These are phyloP conservation scores for Mycena rosella DNA, from an alignment of 768 basidiomycete genomes.

Conservation along the genomic window DNA sequence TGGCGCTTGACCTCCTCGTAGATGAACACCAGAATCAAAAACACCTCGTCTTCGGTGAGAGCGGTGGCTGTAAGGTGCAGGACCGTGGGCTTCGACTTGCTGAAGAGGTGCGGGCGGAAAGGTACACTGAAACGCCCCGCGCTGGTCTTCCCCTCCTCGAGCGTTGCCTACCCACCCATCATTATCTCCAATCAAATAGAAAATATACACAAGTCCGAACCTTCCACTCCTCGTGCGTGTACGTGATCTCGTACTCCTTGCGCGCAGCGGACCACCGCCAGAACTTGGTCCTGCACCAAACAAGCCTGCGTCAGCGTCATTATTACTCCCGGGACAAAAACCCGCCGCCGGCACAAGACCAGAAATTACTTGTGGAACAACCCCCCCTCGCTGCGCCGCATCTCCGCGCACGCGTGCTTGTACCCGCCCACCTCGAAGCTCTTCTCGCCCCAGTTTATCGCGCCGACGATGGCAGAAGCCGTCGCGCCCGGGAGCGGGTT, in stretches of 20 bases:
- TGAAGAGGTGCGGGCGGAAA: conserved; percentile 62
- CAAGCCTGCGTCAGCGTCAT: not conserved
- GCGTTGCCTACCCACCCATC: conserved; percentile 37
- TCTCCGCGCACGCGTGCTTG: conserved; percentile 52
- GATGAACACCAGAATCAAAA: conserved; percentile 51
- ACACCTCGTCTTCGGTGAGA: conserved; percentile 54
- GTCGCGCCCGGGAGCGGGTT: conserved; percentile 52
- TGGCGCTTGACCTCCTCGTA: conserved; percentile 53
- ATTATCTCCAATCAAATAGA: too few relatives aligned
- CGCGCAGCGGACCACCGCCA: conserved; percentile 60
- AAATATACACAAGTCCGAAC: conserved; percentile 41
- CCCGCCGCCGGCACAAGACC: not conserved
- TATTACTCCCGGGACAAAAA: not conserved
- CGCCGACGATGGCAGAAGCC: conserved; percentile 48
- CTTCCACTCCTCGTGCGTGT: conserved; percentile 63
- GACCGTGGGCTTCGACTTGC: conserved; percentile 53
- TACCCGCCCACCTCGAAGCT: conserved; percentile 59
- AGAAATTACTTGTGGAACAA: conserved; percentile 45
- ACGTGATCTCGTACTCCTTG: conserved; percentile 58
- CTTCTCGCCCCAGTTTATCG: conserved; percentile 65
- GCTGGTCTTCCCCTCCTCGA: conserved; percentile 27
- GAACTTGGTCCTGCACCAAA: conserved; percentile 48
- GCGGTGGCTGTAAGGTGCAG: conserved; percentile 55
- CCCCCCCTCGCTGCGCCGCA: conserved; percentile 53
- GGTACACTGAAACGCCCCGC: conserved; percentile 56